Base-by-base conservation (phyloP, 208 protist species). In the Vickermania ingenoplastis region DNA sequence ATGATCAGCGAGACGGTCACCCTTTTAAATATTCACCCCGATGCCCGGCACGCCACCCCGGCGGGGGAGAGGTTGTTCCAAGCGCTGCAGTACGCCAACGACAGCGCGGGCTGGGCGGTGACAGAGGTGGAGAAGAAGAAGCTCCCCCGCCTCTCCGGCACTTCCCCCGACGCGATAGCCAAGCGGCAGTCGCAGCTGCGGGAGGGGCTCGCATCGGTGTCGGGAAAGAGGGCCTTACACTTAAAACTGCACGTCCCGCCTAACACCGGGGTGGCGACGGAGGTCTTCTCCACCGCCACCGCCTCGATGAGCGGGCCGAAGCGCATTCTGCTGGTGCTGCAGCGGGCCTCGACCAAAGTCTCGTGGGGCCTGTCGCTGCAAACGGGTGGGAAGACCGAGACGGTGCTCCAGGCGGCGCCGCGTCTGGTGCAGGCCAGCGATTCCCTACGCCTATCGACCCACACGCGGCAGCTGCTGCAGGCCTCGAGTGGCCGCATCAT, bases 11-110 rank as follows among this genome's bases (percentile, higher is more conserved):
- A 45, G 27, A 36, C 41, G 26, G 77, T 77, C 0, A 5, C 60
- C 17, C 53, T 89, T 4, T 59, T 84, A 45, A 75, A 75, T 22
- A 3, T 89, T 23, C 71, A 81, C 54, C 81, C 80, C 65, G 50
- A 67, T 5, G 57, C 82, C 41, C 71, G 75, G 48, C 73, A 77
- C 63, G 57, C 65, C 52, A 75, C 67, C 30, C 53, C 62, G 41
- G 71, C 65, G 14, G 81, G 72, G 3, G 70, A 71, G 49, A 59
- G 53, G 0, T 59, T 84, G 4, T 83, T 73, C 59, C 41, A 73
- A 41, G 69, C 73, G 13, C 58, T 85, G 25, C 81, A 84, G 61
- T 68, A 67, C 65, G 51, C 56, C 28, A 62, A 54, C 13, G 58
- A 54, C 13, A 58, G 41, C 26, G 57, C 63, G 11, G 60, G 76